These are phyloP conservation scores for Zoysia matrella DNA, from an alignment of 202 grass and related monocot species.

Conservation along the genomic window DNA sequence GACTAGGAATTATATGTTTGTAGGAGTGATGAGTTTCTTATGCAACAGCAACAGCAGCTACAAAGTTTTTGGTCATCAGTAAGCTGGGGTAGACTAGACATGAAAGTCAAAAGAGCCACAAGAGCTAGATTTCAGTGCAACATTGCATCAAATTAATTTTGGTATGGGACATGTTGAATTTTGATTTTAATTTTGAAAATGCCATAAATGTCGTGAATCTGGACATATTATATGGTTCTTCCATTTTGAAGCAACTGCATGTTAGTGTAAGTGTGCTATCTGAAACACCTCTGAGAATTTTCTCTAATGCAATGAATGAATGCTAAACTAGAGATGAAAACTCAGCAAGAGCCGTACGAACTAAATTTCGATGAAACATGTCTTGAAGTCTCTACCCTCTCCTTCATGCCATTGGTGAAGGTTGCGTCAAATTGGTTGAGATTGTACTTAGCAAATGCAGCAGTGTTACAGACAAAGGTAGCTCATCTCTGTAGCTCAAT, in stretches of 20 bases:
- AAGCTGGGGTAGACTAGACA: not conserved
- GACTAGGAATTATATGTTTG: not conserved
- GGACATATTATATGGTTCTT: not conserved
- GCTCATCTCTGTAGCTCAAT: too few species aligned
- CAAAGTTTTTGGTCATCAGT: not conserved
- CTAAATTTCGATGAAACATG: slow-evolving; percentile 50
- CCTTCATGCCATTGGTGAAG: slow-evolving; percentile 60
- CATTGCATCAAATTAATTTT: not conserved
- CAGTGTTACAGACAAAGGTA: slow-evolving; percentile 24
- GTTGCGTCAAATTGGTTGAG: slow-evolving; percentile 78
- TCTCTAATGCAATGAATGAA: too few species aligned
- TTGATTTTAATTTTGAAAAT: slow-evolving; percentile 11
- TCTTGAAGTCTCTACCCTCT: slow-evolving; percentile 68
- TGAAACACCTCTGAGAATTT: too few species aligned
- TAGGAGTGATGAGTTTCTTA: not conserved
- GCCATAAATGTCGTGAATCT: not conserved
- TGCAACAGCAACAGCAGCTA: too few species aligned
- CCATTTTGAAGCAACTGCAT: slow-evolving; percentile 4
- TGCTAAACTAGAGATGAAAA: too few species aligned
- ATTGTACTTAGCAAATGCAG: slow-evolving; percentile 94
- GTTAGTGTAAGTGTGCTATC: not conserved
- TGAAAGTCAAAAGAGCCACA: not conserved
- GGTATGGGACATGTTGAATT: not conserved
- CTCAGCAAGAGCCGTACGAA: too few species aligned
- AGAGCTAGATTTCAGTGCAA: not conserved